phyloP scores from a whole-genome alignment of 805 yeast species.

The Starmerella scarabaei region DNA sequence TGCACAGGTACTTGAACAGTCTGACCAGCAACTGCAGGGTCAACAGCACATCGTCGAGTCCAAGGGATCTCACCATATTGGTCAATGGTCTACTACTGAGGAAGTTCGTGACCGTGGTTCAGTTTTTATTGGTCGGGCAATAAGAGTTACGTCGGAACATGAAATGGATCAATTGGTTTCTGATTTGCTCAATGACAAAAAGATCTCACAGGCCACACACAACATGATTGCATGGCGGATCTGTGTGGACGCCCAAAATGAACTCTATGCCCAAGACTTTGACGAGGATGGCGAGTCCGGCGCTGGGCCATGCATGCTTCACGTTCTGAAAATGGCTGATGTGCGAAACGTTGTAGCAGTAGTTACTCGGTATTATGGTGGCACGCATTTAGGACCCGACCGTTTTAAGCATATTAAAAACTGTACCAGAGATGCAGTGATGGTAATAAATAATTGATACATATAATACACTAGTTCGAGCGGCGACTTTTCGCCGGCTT shows the following conservation, averaged over 20 bases:
- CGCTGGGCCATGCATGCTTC: slow-evolving; percentile 79
- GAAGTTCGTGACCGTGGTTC: slow-evolving; percentile 75
- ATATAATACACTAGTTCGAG: no score
- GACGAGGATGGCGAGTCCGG: slow-evolving; percentile 98
- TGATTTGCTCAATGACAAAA: slow-evolving; percentile 47
- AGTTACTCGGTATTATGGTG: slow-evolving; percentile 89
- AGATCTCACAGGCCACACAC: slow-evolving; percentile 56
- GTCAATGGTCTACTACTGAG: slow-evolving; percentile 66
- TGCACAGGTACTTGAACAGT: slow-evolving; percentile 19
- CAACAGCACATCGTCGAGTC: slow-evolving; percentile 25
- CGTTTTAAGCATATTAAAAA: slow-evolving; percentile 81
- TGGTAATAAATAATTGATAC: slow-evolving; percentile 27
- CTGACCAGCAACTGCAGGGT: slow-evolving; percentile 25
- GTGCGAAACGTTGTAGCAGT: slow-evolving; percentile 75
- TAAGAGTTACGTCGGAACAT: slow-evolving; percentile 46
- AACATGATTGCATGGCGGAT: slow-evolving; percentile 84
- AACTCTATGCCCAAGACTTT: slow-evolving; percentile 57
- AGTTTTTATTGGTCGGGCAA: slow-evolving; percentile 67
- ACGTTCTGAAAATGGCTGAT: slow-evolving; percentile 54
- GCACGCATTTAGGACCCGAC: slow-evolving; percentile 82
- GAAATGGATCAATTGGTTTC: slow-evolving; percentile 48
- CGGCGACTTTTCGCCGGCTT: no score
- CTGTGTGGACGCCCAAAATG: slow-evolving; percentile 33
- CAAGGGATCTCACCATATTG: slow-evolving; percentile 25
- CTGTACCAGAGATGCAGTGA: slow-evolving; percentile 72